Base-by-base conservation (phyloP, 495 filamentous ascomycete species). In the Talaromyces adpressus region DNA sequence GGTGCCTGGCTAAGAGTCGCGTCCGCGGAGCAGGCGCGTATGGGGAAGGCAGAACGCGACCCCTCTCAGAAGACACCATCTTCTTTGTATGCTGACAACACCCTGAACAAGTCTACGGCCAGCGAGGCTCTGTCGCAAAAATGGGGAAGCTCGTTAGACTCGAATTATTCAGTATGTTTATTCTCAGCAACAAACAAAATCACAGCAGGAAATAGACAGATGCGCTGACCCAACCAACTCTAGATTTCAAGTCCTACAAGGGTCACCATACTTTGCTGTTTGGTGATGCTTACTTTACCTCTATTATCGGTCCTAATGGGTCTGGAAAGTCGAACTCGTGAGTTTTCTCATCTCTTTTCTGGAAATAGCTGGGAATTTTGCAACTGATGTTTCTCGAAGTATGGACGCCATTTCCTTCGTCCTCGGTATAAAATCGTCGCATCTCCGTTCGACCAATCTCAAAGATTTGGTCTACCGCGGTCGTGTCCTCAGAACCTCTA, bases 341-440 rank as follows among this genome's bases (percentile, higher is more conserved):
- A 72, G 89, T 82, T 60, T 22, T 82, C 60, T 22, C 60, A 22
- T 23, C 9, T 62, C 22, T 61, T 8, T 54, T 49, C 16, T 20
- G n/a, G 12, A 62, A n/a, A 4, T 1, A 29, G 4, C 18, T 14
- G 58, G n/a, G 11, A 12, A 9, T 18, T 18, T 22, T 59, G 20
- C 25, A n/a, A 41, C 39, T 27, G 11, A n/a, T 25, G 20, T 27
- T 63, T 62, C 41, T 45, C 62, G 54, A 66, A 96, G 92, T 63
- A 99, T 99, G 94, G 94, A 99, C 75, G 94, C 94, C 66, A 99
- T 99, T 65, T 99, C 94, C 56, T 99, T 99, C 77, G 95, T 98
- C 56, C 82, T 99, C 64, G 94, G 94, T 65, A 98, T 99, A 73
- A 98, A 98, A 71, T 98, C 94, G 1, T 96, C 93, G 11, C 92